Percentiles rank a stretch among this genome's conserved stretches.
Conservation (phyloP, 306 rosid species). For the Geum urbanum region DNA sequence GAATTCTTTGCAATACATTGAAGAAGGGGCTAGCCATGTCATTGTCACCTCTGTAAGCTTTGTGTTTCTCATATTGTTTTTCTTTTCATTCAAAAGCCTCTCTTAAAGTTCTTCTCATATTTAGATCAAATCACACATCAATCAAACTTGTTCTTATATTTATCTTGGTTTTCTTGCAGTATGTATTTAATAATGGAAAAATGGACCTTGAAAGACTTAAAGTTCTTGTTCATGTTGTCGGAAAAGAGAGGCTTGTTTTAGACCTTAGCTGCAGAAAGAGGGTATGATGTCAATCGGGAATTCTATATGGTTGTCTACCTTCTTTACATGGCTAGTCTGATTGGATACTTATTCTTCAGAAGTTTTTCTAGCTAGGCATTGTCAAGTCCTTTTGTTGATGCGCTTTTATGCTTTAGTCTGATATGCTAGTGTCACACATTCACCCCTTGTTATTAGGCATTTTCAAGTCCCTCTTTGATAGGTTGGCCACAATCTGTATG, state of each 20-base stretch:
- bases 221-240: slow-evolving; percentile 68
- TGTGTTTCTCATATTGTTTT: neutral
- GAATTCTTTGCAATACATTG: slow-evolving; percentile 66
- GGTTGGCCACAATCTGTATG: neutral
- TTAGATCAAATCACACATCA: neutral
- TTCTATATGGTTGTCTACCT: neutral
- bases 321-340: neutral
- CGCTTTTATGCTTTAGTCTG: neutral
- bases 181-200: slow-evolving; percentile 53
- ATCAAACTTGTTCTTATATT: neutral
- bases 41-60: slow-evolving; percentile 84
- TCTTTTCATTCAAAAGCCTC: too few relatives aligned
- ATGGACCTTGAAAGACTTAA: slow-evolving; percentile 84
- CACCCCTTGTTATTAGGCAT: neutral
- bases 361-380: neutral
- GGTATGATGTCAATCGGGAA: slow-evolving; percentile 28
- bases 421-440: neutral
- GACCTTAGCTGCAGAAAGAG: slow-evolving; percentile 95
- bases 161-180: slow-evolving; percentile 38
- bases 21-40: slow-evolving; percentile 93
- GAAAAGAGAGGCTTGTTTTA: slow-evolving; percentile 86
- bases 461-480: slow-evolving; percentile 5
- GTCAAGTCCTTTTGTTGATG: neutral
- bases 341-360: too few relatives aligned
- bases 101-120: slow-evolving; percentile 6